Evolutionary conservation across 2,329 filamentous ascomycete genomes (phyloP), one percentile per base, ranked within the genome.

Genomic region (Paecilomyces sp.): DNA sequence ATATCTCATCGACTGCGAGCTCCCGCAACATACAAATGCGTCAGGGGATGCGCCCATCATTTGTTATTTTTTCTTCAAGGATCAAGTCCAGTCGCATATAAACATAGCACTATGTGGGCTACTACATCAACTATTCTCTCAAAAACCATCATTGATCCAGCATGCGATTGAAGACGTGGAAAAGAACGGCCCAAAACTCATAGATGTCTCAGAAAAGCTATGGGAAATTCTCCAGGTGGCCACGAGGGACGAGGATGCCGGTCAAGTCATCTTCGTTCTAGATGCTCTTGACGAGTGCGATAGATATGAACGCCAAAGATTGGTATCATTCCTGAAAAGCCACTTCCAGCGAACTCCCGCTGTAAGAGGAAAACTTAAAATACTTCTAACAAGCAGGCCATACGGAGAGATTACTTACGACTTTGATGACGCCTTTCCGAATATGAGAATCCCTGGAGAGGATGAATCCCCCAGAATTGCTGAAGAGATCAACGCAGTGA

Each of bases 51-150:
- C 24, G 3, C 7, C 1, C 58, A 69, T 67, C 0, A 66, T 76
- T 2, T 77, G 75, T 62, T 79, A 79, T 65, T 79, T 77, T 60
- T 80, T 79, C 59, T 79, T 79, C 64, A 77, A 77, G 59, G 72
- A 76, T 34, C 61, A 72, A 58, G 67, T 72, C 47, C 76, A 78
- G 54, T 70, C 76, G 34, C 76, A 63, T 1, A 58, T 69, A 25
- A 41, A 60, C 0, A 70, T 74, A 61, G 75, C 74, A 0, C 66
- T 79, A n/a, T 78, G 74, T 55, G 74, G 76, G 1, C 4, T 79
- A 8, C 65, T 80, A 3, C 76, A 78, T 55, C 74, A 79, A 56
- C 64, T 79, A 0, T 75, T 78, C 57, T 62, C 58, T 2, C 61
- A 71, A 3, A 68, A 68, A 5, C 70, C 68, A 1, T 54, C 8